Base-by-base conservation (phyloP, 148 eudicot species). In the Gaultheria prostrata region DNA sequence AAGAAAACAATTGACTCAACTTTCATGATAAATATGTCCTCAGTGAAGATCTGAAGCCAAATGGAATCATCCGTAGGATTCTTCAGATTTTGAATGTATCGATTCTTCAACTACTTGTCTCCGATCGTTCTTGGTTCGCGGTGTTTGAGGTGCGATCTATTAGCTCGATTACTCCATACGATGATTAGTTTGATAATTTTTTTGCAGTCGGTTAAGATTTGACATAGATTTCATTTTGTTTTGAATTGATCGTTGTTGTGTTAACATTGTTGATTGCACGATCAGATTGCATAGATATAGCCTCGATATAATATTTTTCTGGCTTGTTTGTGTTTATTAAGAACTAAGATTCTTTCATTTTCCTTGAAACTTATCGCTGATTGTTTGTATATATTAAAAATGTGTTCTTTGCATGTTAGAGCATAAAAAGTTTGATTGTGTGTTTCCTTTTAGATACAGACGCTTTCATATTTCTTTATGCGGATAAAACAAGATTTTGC, bases 121-220 rank as follows among this genome's bases (percentile, higher is more conserved):
- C 91, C 85, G 91, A 91, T 87, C 95, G 79, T 86, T 88, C 86
- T 48, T 87, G 77, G 82, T 91, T 87, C 21, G 85, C 89, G 72
- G 85, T 87, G 65, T 81, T 79, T 24, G 87, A 85, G 88, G 91
- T 89, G 30, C 82, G 92, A 59, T 87, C 87, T 75, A 87, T 86
- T 48, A 81, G 82, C 32, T 28, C 30, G 53, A 8, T 17, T 71
- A 13, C 5, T 33, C 14, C 50, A 0, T 69, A 33, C 79, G 82
- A 79, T 79, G 83, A 86, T 82, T 79, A 54, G 69, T 57, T 86
- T 21, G 43, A n/a, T 67, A 50, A 8, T 46, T 86, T 74, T 14
- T 77, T 57, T 43, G 43, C 28, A 79, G 74, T 82, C 84, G 84
- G 80, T 26, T 75, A 57, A 57, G 51, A 43, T 82, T 67, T 82